These are phyloP conservation scores for Gossypium turneri DNA, from an alignment of 345 rosid species.

Conservation along the genomic window DNA sequence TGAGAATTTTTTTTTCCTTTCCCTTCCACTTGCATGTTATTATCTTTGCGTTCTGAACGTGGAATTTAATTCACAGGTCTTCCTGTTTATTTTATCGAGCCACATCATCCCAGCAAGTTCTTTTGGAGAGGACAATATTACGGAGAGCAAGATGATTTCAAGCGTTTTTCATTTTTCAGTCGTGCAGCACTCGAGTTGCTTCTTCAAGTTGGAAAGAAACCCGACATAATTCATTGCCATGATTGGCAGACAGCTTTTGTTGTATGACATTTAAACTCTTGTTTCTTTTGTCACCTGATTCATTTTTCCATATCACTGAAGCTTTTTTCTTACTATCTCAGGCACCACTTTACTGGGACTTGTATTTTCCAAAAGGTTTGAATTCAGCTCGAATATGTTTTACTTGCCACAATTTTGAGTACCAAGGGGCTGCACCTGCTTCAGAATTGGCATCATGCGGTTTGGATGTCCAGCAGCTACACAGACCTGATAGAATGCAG, in stretches of 20 bases:
- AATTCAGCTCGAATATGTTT: constrained; percentile 95
- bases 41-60: constrained; percentile 29
- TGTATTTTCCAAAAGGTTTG: constrained; percentile 86
- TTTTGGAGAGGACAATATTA: constrained; percentile 94
- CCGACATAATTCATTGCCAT: constrained; percentile 95
- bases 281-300: constrained; percentile 1
- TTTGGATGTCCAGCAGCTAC: constrained; percentile 78
- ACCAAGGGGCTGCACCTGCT: constrained; percentile 90
- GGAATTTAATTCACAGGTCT: constrained; percentile 56
- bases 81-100: constrained; percentile 94
- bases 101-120: constrained; percentile 89
- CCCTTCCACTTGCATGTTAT: constrained; percentile 13
- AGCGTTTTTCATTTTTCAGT: constrained; percentile 89
- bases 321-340: constrained; percentile 25
- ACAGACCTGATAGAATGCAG: constrained; percentile 98
- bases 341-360: constrained; percentile 98
- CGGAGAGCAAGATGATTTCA: constrained; percentile 93
- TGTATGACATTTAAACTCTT: constrained; percentile 39
- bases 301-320: constrained; percentile 14
- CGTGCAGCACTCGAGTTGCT: constrained; percentile 95
- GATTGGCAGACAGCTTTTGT: constrained; percentile 99
- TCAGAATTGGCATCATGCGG: constrained; percentile 89
- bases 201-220: constrained; percentile 85
- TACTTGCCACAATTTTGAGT: constrained; percentile 98
- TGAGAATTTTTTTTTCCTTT: constrained; percentile 19